These are phyloP conservation scores for Ziziphus jujuba DNA, from an alignment of 306 rosid genomes.

Conservation along the genomic window DNA sequence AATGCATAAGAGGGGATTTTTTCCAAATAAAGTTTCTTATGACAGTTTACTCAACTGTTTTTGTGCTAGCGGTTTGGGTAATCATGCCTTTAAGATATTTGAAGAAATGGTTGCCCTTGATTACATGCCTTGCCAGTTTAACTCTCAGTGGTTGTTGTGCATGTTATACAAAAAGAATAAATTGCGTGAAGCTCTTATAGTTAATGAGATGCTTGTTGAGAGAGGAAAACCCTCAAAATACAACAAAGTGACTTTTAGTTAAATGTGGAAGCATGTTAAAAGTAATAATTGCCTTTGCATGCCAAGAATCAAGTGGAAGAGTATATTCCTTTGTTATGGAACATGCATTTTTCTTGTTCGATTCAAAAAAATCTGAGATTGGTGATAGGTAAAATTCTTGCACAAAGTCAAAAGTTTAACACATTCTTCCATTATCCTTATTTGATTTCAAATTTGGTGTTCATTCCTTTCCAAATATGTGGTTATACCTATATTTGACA, in stretches of 20 bases:
- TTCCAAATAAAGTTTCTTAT: conserved; percentile 21
- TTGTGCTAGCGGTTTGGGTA: conserved; percentile 16
- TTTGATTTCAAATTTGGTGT: too few relatives aligned
- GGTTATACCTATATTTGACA: too few relatives aligned
- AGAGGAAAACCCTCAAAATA: conserved; percentile 7
- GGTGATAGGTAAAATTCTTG: too few relatives aligned
- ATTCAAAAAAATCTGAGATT: too few relatives aligned
- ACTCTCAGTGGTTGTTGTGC: conserved; percentile 7
- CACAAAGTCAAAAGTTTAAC: too few relatives aligned
- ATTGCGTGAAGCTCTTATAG: conserved; percentile 12
- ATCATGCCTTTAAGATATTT: conserved; percentile 25
- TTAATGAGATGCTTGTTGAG: conserved; percentile 15
- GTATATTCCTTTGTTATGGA: too few relatives aligned
- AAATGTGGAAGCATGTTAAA: not conserved
- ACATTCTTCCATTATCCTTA: too few relatives aligned
- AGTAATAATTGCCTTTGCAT: too few relatives aligned
- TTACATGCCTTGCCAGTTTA: conserved; percentile 7
- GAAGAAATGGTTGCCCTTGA: conserved; percentile 31
- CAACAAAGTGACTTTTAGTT: conserved; percentile 14
- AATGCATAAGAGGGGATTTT: conserved; percentile 36
- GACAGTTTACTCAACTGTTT: conserved; percentile 25
- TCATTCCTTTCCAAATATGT: too few relatives aligned
- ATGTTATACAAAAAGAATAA: conserved; percentile 5
- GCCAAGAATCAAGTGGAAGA: too few relatives aligned
- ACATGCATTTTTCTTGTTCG: too few relatives aligned